Evolutionary conservation across 2,329 filamentous ascomycete genomes (phyloP), one percentile per base, ranked within the genome.

Genomic region (Juglanconis juglandina): DNA sequence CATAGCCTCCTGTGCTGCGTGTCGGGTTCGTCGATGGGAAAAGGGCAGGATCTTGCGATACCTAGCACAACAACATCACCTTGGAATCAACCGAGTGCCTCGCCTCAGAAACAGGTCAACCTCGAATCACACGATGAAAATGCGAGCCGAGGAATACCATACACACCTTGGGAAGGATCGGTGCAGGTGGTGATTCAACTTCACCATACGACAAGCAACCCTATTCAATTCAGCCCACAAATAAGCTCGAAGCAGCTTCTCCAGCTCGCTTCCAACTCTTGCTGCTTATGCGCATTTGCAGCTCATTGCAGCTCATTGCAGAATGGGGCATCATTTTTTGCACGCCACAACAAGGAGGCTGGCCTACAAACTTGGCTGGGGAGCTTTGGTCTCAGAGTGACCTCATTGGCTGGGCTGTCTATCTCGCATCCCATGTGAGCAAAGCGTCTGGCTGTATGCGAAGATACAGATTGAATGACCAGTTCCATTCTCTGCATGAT

Each of bases 401-500:
- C 53, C 53, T 39, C 33, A 56, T 48, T n/a, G 32, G 53, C 10
- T 10, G n/a, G 11, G 14, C 32, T 17, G 32, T 17, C 53, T 56
- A 32, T 56, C 34, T 56, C 34, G 32, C 42, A 46, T n/a, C n/a
- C 17, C 44, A 56, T n/a, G 34, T 33, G 42, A n/a, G 11, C 53
- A 44, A 39, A 7, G 11, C 35, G 11, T 17, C 17, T 17, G 17
- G 17, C 17, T 17, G 17, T 32, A 42, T 14, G 37, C 17, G 52
- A 54, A n/a, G 13, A 14, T 37, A 33, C 53, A 39, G 9, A 39
- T 39, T 42, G 44, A 37, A 32, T 4, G 37, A 55, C 35, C 42
- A 33, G 53, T 42, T 37, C 17, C 34, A 14, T 46, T 56, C 52
- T 62, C 56, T 54, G 58, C 50, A 53, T 54, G 39, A 33, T 56